These are phyloP conservation scores for Coemansia aciculifera DNA, from an alignment of 192 early-diverging fungal species.

Conservation along the genomic window DNA sequence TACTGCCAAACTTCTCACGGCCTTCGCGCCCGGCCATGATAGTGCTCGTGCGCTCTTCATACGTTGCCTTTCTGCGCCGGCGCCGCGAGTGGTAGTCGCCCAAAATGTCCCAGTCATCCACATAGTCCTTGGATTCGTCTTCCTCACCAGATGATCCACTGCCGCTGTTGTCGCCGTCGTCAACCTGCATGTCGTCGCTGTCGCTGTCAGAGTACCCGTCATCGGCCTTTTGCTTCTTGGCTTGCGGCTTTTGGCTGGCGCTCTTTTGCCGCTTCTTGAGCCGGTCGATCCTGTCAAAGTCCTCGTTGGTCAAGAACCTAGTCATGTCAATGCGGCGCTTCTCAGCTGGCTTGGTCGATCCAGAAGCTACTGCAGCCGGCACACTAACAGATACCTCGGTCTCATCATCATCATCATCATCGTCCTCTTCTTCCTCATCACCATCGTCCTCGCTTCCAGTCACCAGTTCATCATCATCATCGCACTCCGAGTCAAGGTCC, in stretches of 20 bases:
- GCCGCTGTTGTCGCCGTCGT: conserved; percentile 7
- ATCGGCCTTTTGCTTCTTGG: conserved; percentile 18
- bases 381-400: neutral
- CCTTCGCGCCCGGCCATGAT: conserved; percentile 89
- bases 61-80: conserved; percentile 73
- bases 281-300: conserved; percentile 84
- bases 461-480: conserved; percentile 51
- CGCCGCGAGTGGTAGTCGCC: conserved; percentile 55
- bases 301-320: conserved; percentile 61
- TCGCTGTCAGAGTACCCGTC: conserved; percentile 4
- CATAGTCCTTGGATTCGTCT: conserved; percentile 32
- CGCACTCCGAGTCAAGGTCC: conserved; percentile 39
- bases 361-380: neutral
- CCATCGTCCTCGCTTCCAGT: conserved; percentile 29
- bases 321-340: conserved; percentile 77
- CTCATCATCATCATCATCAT: conserved; percentile 31
- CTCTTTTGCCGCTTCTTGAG: conserved; percentile 69
- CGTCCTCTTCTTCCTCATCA: conserved; percentile 45
- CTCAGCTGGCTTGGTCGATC: neutral
- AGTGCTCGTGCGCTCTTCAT: conserved; percentile 87
- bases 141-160: conserved; percentile 19
- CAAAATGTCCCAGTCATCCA: conserved; percentile 49
- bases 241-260: conserved; percentile 30
- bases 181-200: conserved; percentile 13
- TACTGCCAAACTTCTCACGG: conserved; percentile 86